Conservation (phyloP, 495 filamentous ascomycete species). For the Aspergillus baeticus region DNA sequence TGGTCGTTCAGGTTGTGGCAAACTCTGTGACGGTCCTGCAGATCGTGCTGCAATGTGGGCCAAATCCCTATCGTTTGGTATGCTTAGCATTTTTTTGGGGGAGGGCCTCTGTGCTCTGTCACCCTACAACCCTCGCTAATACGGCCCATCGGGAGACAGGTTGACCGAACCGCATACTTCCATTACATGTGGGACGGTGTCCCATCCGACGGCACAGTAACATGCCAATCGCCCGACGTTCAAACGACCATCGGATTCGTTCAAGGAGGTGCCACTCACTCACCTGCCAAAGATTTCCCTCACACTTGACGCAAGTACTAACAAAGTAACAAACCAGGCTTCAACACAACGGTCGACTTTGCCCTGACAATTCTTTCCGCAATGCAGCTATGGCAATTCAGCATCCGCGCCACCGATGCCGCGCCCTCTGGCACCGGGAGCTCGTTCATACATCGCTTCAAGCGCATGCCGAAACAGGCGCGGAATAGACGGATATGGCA, state of each 20-base stretch:
- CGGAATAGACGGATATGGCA: conserved; percentile 18
- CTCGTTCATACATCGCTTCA: conserved; percentile 11
- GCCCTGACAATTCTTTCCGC: conserved; percentile 31
- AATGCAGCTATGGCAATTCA: conserved; percentile 38
- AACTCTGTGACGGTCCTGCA: conserved; percentile 37
- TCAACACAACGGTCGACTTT: conserved; percentile 37
- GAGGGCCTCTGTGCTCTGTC: too few species aligned
- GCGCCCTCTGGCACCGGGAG: background rate
- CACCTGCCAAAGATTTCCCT: background rate
- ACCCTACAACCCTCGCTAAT: background rate
- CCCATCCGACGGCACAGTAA: conserved; percentile 32
- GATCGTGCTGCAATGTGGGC: conserved; percentile 39
- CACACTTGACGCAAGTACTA: too few species aligned
- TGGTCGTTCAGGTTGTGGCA: conserved; percentile 30
- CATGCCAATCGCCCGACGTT: conserved; percentile 33
- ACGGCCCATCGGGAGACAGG: conserved; percentile 10
- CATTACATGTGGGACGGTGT: conserved; percentile 43
- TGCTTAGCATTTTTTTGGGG: conserved; percentile 1
- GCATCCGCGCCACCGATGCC: conserved; percentile 9
- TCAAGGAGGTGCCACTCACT: conserved; percentile 28
- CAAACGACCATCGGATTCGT: conserved; percentile 38
- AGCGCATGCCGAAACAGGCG: conserved; percentile 9
- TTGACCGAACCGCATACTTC: conserved; percentile 33
- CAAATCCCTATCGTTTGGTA: conserved; percentile 32
- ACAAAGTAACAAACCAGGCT: conserved; percentile 17